Evolutionary conservation across 1,139 yeast species (phyloP).

Genomic region (Nakaseomyces kungkrabaensis): DNA sequence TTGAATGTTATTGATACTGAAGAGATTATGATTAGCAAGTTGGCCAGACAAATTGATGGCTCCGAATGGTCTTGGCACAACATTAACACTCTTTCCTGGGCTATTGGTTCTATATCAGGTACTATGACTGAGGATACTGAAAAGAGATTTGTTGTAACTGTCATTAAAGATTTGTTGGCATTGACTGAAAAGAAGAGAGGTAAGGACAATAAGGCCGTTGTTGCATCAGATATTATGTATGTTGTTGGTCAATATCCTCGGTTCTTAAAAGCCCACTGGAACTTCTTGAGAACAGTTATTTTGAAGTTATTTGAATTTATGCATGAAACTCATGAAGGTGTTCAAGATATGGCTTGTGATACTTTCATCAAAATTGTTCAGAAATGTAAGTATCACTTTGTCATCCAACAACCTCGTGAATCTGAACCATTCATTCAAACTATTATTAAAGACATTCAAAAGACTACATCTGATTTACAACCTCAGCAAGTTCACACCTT

Average conservation of each 20-base stretch:
- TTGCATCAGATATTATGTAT: slow-evolving; percentile 97
- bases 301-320: slow-evolving; percentile 92
- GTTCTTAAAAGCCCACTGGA: slow-evolving; percentile 96
- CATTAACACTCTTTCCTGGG: slow-evolving; percentile 96
- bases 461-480: slow-evolving; percentile 81
- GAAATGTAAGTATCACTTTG: slow-evolving; percentile 93
- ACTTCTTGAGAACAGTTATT: slow-evolving; percentile 88
- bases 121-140: slow-evolving; percentile 98
- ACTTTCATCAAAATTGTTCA: slow-evolving; percentile 91
- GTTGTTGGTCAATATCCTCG: slow-evolving; percentile 98
- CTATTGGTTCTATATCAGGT: slow-evolving; percentile 97
- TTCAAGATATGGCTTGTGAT: slow-evolving; percentile 99
- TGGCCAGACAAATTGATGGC: slow-evolving; percentile 88
- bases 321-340: slow-evolving; percentile 99
- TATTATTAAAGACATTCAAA: slow-evolving; percentile 71
- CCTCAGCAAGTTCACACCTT: slow-evolving; percentile 98
- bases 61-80: slow-evolving; percentile 99
- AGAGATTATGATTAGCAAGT: slow-evolving; percentile 82
- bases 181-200: slow-evolving; percentile 95
- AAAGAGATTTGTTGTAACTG: slow-evolving; percentile 83
- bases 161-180: slow-evolving; percentile 81
- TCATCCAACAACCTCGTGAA: slow-evolving; percentile 77
- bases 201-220: slow-evolving; percentile 96
- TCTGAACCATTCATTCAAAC: slow-evolving; percentile 89
- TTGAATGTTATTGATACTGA: slow-evolving; percentile 92